Conservation (phyloP, 345 rosid species). For the Melaleuca alternifolia region DNA sequence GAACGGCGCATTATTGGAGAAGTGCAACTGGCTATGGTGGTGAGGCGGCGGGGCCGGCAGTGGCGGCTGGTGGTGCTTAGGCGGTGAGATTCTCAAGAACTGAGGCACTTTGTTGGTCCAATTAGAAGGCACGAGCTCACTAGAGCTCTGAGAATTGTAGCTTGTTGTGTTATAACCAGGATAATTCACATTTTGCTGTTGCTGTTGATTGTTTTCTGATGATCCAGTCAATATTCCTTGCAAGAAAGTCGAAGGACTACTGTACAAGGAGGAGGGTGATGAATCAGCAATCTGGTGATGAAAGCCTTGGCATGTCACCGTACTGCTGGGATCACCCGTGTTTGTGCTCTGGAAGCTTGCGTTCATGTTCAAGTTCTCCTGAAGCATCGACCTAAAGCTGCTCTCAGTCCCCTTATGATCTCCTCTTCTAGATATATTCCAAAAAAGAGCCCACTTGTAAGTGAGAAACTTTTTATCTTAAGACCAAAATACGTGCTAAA, state of each 20-base stretch:
- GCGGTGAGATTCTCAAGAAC: slow-evolving; percentile 58
- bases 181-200: slow-evolving; percentile 14
- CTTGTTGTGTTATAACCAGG: slow-evolving; percentile 4
- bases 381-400: slow-evolving; percentile 61
- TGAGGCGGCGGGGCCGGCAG: neutral
- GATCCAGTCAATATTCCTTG: slow-evolving; percentile 46
- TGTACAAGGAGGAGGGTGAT: slow-evolving; percentile 26
- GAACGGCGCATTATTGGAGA: slow-evolving; percentile 86
- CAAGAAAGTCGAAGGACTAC: slow-evolving; percentile 27
- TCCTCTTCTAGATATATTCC: slow-evolving; percentile 19
- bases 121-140: slow-evolving; percentile 28
- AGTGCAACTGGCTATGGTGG: slow-evolving; percentile 43
- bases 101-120: slow-evolving; percentile 52
- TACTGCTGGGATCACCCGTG: neutral
- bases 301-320: neutral
- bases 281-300: neutral
- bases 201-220: slow-evolving; percentile 15
- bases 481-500: neutral
- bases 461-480: neutral
- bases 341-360: slow-evolving; percentile 6
- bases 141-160: slow-evolving; percentile 15
- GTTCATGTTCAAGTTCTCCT: slow-evolving; percentile 55
- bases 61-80: slow-evolving; percentile 18
- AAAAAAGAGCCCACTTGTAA: neutral
- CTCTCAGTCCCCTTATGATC: slow-evolving; percentile 52